These are phyloP conservation scores for Botrytis pseudocinerea DNA, from an alignment of 2,329 filamentous ascomycete genomes.

Conservation along the genomic window DNA sequence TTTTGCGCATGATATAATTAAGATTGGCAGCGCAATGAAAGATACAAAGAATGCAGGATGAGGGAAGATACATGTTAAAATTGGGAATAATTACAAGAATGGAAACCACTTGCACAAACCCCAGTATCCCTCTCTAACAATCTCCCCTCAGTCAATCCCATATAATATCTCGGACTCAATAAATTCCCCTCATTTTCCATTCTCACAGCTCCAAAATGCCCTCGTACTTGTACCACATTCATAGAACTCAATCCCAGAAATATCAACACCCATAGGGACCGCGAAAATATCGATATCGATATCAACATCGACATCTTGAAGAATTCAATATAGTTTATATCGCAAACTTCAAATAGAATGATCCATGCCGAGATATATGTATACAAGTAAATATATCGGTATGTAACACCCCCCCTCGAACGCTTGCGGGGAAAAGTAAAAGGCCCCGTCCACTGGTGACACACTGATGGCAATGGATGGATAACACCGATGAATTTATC, in stretches of 20 bases:
- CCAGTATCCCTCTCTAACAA: conserved; percentile 28
- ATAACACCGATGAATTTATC: not conserved
- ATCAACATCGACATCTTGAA: not conserved
- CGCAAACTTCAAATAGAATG: not conserved
- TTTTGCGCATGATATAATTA: too few species aligned
- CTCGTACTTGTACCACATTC: not conserved
- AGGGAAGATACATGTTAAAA: not conserved
- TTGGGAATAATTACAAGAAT: conserved; percentile 33
- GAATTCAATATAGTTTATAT: not conserved
- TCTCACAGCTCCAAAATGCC: conserved; percentile 11
- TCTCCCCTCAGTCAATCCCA: conserved; percentile 25
- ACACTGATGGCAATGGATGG: not conserved
- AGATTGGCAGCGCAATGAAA: not conserved
- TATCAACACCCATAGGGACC: not conserved
- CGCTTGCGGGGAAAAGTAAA: not conserved
- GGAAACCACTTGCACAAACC: conserved; percentile 30
- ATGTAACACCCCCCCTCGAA: not conserved
- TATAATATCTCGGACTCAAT: conserved; percentile 35
- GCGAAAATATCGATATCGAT: not conserved
- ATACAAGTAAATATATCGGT: not conserved
- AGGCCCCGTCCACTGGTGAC: not conserved
- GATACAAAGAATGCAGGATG: not conserved
- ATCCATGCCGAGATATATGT: conserved; percentile 4
- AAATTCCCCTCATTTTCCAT: conserved; percentile 16
- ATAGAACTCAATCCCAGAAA: not conserved